Percentiles rank a stretch among this genome's conserved stretches.
Evolutionary conservation across 768 basidiomycete species (phyloP).

Genomic region (Lactarius hengduanensis): DNA sequence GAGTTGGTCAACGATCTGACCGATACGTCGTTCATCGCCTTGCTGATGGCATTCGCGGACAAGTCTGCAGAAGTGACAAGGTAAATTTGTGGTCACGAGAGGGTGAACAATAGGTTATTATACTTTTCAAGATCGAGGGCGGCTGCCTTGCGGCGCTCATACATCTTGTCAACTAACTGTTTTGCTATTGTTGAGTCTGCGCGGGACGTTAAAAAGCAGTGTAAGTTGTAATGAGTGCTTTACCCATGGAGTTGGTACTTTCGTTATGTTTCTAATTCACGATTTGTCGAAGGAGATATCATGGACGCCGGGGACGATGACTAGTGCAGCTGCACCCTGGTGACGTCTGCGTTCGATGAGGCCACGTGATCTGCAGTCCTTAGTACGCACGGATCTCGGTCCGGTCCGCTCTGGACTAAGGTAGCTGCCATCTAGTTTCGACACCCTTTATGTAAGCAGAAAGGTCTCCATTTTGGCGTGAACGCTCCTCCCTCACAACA

Average conservation of each 20-base stretch:
- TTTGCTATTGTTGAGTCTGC: slow-evolving; percentile 75
- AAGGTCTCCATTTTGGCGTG: too few species aligned
- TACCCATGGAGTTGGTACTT: slow-evolving; percentile 12
- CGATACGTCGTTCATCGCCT: slow-evolving; percentile 78
- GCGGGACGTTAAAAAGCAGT: slow-evolving; percentile 30
- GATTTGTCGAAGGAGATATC: neutral
- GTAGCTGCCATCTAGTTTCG: too few species aligned
- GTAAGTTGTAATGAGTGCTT: neutral
- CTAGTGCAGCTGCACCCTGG: neutral
- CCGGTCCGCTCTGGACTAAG: too few species aligned
- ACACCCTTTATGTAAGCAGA: too few species aligned
- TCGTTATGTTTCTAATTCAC: slow-evolving; percentile 1
- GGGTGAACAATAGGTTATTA: slow-evolving; percentile 24
- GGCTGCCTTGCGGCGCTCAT: slow-evolving; percentile 94
- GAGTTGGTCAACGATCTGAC: slow-evolving; percentile 88
- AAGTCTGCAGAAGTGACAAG: slow-evolving; percentile 47
- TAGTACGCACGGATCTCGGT: too few species aligned
- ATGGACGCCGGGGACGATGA: neutral
- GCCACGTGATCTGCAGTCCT: too few species aligned
- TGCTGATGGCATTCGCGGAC: slow-evolving; percentile 84
- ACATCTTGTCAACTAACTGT: slow-evolving; percentile 89
- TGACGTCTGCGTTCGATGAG: too few species aligned
- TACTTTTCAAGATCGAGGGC: slow-evolving; percentile 96
- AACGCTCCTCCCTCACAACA: too few species aligned
- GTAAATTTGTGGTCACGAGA: slow-evolving; percentile 8